A percentile compares a stretch with the other conserved stretches of the same genome.
Conservation (phyloP, 805 yeast species). For the Metschnikowia aberdeeniae region DNA sequence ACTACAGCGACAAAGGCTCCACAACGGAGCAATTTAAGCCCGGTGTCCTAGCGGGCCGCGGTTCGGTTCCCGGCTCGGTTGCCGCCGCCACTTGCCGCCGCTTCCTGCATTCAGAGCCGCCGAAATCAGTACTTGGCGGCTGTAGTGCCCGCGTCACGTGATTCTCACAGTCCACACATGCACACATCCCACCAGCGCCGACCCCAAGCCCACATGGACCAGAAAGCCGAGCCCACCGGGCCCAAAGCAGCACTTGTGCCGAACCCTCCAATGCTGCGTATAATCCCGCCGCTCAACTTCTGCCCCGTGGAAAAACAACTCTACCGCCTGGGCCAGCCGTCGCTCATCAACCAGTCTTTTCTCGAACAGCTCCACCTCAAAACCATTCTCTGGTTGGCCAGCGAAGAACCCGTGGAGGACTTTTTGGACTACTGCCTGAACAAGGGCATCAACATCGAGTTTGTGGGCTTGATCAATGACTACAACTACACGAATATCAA, state of each 20-base stretch:
- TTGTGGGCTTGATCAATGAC: constrained; percentile 77
- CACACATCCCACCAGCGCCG: no score
- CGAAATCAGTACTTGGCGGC: no score
- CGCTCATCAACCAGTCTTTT: constrained; percentile 88
- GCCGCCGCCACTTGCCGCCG: not conserved
- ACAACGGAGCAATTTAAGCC: not conserved
- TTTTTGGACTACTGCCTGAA: constrained; percentile 76
- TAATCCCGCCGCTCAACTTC: constrained; percentile 92
- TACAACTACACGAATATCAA: constrained; percentile 50
- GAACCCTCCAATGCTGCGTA: constrained; percentile 57
- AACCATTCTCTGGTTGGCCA: constrained; percentile 90
- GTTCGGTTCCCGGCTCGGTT: no score
- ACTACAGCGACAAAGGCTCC: not conserved
- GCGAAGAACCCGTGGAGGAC: constrained; percentile 91
- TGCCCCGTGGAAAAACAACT: constrained; percentile 88
- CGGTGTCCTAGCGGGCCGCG: no score
- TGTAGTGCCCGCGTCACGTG: no score
- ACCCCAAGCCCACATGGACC: no score
- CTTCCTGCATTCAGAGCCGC: no score
- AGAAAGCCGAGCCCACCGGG: not conserved
- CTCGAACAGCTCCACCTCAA: constrained; percentile 66
- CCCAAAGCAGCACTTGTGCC: constrained; percentile 17
- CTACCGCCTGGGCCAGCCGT: constrained; percentile 92
- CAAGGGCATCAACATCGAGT: constrained; percentile 70
- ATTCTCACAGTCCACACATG: no score